Evolutionary conservation across 2,329 filamentous ascomycete species (phyloP), one percentile per base, ranked within the genome.

Genomic region (Pezizomycotina sp.): DNA sequence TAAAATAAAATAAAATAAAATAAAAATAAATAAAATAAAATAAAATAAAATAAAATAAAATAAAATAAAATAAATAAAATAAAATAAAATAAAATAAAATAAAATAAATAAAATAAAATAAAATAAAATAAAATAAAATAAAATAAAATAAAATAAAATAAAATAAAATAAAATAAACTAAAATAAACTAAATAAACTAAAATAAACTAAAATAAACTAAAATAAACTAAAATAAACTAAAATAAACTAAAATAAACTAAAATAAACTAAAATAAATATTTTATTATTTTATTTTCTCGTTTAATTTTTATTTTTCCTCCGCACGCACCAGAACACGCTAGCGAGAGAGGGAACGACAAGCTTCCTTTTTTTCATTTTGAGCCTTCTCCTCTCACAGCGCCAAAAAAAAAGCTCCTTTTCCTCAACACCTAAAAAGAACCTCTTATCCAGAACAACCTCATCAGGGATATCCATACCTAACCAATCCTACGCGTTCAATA

Each of bases 11-110:
- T 31, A 38, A 27, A 27, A 31, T 32, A 31, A 28, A 39, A 18
- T 12, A 39, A 31, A 9, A 27, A 12, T 15, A 29, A 28, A 32
- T 21, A 20, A 29, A 28, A 19, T 16, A 28, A 10, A 28, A 22
- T 29, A 30, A 14, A 16, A 33, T n/a, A 16, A 28, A 21, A 28
- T 16, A 25, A 16, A 25, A 29, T 25, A 27, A 27, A 27, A 27
- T 22, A 22, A 31, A 40, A 29, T 40, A 36, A 39, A 34, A 40
- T 43, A 27, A 21, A 31, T 25, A 14, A 16, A 37, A 24, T 31
- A 26, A 14, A 27, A 20, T 16, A 43, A 36, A 35, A 18, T 16
- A 39, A 23, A 36, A 23, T 28, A 32, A 22, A 30, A 22, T 27
- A 36, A 27, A 22, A 20, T 21, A 14, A 29, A 8, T 8, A 7